These are phyloP conservation scores for Phytophthora foliorum DNA, from an alignment of 352 stramenopile species.

Conservation along the genomic window DNA sequence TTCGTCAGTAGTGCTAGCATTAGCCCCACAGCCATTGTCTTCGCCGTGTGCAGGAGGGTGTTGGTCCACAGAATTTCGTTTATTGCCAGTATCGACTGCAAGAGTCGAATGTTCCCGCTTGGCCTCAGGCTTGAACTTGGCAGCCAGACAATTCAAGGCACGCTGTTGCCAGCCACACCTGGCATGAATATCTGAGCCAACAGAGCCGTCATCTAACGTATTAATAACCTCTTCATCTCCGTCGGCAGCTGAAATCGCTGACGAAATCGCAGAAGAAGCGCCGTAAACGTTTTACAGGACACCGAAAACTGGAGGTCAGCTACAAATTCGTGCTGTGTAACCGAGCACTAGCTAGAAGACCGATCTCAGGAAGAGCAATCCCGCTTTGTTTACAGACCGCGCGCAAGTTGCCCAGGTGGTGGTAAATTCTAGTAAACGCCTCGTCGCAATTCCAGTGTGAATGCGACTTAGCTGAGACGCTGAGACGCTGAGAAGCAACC, in stretches of 20 bases:
- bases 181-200: neutral
- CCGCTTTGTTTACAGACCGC: conserved; percentile 16
- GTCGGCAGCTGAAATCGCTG: conserved; percentile 2
- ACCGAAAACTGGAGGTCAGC: neutral
- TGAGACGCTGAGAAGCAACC: neutral
- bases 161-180: conserved; percentile 1
- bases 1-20: conserved; percentile 35
- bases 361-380: conserved; percentile 16
- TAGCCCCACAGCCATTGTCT: neutral
- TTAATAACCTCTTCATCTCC: conserved; percentile 22
- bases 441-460: conserved; percentile 5
- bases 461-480: neutral
- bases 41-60: neutral
- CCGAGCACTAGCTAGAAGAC: neutral
- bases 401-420: conserved; percentile 15
- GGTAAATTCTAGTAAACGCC: conserved; percentile 13
- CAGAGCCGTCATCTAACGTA: neutral
- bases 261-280: conserved; percentile 12
- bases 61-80: neutral
- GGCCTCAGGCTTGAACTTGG: conserved; percentile 4
- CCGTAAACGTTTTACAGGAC: conserved; percentile 13
- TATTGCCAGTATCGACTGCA: neutral
- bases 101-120: conserved; percentile 20
- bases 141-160: conserved; percentile 9
- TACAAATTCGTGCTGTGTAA: neutral